These are phyloP conservation scores for Diutina pseudorugosa DNA, from an alignment of 1,139 yeast species.

Conservation along the genomic window DNA sequence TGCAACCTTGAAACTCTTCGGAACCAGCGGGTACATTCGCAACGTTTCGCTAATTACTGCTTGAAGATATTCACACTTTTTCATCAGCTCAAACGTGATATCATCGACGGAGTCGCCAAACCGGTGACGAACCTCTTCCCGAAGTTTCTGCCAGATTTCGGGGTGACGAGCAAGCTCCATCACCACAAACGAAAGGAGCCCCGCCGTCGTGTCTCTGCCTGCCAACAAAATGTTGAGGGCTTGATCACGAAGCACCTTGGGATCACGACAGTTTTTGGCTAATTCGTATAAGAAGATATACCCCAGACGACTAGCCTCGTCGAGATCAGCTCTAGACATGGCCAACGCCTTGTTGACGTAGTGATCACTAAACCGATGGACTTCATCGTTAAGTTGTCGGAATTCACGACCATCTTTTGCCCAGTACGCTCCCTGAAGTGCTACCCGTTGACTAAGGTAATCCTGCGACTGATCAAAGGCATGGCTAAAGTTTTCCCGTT, in stretches of 20 bases:
- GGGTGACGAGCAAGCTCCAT: conserved; percentile 36
- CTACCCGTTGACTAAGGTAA: conserved; percentile 6
- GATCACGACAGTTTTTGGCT: conserved; percentile 38
- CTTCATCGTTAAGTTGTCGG: conserved; percentile 15
- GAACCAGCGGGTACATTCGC: background rate
- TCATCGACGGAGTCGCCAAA: conserved; percentile 16
- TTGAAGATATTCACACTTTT: background rate
- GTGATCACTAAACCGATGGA: conserved; percentile 23
- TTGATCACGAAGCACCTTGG: conserved; percentile 37
- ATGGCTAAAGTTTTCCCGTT: conserved; percentile 6
- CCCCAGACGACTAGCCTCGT: conserved; percentile 26
- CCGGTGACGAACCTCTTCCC: conserved; percentile 21
- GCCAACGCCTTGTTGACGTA: conserved; percentile 16
- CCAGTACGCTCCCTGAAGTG: conserved; percentile 7
- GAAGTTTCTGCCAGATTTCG: conserved; percentile 23
- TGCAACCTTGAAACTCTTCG: background rate
- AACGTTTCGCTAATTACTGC: background rate
- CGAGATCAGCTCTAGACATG: conserved; percentile 19
- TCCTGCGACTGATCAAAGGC: conserved; percentile 8
- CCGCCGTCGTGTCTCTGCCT: conserved; percentile 50
- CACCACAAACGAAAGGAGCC: conserved; percentile 34
- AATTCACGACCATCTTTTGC: conserved; percentile 6
- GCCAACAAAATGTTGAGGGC: conserved; percentile 40
- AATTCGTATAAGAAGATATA: conserved; percentile 40
- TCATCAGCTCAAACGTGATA: background rate